Base-by-base conservation (phyloP, 2,329 filamentous ascomycete genomes). In the Fusarium anguioides region DNA sequence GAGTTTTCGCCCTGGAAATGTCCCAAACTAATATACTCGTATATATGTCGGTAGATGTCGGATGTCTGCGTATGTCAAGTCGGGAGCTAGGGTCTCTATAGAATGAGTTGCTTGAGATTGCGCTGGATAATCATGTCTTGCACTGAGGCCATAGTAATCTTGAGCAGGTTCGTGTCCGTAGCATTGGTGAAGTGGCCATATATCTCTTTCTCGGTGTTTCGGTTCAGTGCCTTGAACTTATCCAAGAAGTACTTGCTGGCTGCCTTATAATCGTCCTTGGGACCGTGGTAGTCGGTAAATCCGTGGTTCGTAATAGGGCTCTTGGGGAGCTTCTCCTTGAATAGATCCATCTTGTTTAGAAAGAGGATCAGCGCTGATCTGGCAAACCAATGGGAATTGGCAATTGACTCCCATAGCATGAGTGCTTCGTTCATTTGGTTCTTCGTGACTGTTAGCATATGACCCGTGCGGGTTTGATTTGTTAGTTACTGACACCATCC, bases 401-500 rank as follows among this genome's bases (percentile, higher is more conserved):
- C 91, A 67, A 95, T 91, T 2, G 91, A 94, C 77, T 94, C 92
- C 83, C 93, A 95, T 18, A 95, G 84, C 91, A 94, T 94, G 72
- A 95, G 83, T 4, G 92, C 91, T 79, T 95, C 92, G 78, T 94
- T 92, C 91, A 94, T 95, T 91, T 94, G 92, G 77, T 95, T 95
- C 91, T 94, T 68, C 9, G 18, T 24, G 7, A n/a, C 18, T 46
- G 54, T 71, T 40, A 72, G 63, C 42, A 59, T 48, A 33, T 20
- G 17, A 35, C 31, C 21, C 33, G 33, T 52, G 20, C 39, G 20
- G n/a, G 27, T 15, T 23, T 11, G 27, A 29, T 45, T 48, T 39
- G 21, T 42, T n/a, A n/a, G 21, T 15, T 68, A 65, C 93, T 82
- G 84, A 97, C 94, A 66, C 94, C 94, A 77, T 97, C 96, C 79